A percentile compares a stretch with the other conserved stretches of the same genome.
These are phyloP conservation scores for Thyridium curvatum DNA, from an alignment of 2,329 filamentous ascomycete species.

Conservation along the genomic window DNA sequence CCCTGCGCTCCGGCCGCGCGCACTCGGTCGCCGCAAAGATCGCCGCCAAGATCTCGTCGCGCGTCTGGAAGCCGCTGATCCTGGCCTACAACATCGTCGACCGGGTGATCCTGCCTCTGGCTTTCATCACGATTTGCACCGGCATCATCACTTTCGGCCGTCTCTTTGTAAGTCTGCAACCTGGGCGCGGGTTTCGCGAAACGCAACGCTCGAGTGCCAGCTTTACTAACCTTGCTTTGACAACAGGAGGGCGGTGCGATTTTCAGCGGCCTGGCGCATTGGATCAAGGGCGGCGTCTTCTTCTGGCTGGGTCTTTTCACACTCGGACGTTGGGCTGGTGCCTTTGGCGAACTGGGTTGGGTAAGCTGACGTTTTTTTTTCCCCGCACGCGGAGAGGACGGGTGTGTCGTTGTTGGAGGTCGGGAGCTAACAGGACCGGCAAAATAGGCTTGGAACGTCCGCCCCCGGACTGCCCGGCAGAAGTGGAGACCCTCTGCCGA, in stretches of 20 bases:
- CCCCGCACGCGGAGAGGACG: not conserved
- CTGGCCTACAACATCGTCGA: constrained; percentile 65
- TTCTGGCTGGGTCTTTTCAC: constrained; percentile 88
- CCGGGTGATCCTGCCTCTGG: constrained; percentile 69
- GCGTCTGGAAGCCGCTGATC: constrained; percentile 51
- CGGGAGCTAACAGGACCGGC: constrained; percentile 8
- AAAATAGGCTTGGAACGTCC: constrained; percentile 73
- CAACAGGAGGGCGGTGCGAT: constrained; percentile 58
- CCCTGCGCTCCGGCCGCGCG: constrained; percentile 34
- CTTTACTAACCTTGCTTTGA: not conserved
- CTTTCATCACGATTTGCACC: constrained; percentile 65
- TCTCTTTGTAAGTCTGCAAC: constrained; percentile 77
- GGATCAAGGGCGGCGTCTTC: constrained; percentile 91
- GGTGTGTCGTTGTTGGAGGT: not conserved
- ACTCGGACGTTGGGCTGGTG: constrained; percentile 82
- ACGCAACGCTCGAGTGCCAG: not conserved
- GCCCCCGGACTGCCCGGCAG: constrained; percentile 48
- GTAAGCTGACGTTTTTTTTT: constrained; percentile 22
- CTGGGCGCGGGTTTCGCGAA: not conserved
- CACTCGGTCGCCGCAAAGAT: constrained; percentile 47
- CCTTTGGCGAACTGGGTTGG: constrained; percentile 88
- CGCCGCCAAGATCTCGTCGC: constrained; percentile 47
- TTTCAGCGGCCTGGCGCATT: constrained; percentile 86
- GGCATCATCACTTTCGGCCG: constrained; percentile 75
- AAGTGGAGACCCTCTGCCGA: constrained; percentile 75